phyloP scores from a whole-genome alignment of 2,329 filamentous ascomycete species.

The Penicillium sp. region DNA sequence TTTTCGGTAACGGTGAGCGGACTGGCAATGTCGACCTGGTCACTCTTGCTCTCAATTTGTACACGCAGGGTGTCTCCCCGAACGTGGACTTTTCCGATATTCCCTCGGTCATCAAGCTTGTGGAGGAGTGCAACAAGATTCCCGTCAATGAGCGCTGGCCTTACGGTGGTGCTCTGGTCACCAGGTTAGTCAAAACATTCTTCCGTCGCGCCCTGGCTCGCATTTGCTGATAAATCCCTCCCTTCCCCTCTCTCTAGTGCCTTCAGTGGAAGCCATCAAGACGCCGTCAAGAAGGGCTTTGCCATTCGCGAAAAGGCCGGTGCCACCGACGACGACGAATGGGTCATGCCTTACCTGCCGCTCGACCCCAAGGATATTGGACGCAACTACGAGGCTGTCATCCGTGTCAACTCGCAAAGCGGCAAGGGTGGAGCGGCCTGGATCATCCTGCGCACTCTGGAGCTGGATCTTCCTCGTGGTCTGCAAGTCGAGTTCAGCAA shows the following conservation, averaged over 20 bases:
- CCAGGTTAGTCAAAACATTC: background rate
- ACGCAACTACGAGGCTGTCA: constrained; percentile 94
- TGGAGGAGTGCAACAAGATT: constrained; percentile 92
- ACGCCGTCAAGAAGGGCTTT: constrained; percentile 87
- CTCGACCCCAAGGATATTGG: constrained; percentile 91
- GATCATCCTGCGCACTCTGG: constrained; percentile 83
- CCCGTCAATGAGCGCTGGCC: constrained; percentile 83
- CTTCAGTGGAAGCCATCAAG: constrained; percentile 60
- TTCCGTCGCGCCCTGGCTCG: background rate
- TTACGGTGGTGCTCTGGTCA: constrained; percentile 59
- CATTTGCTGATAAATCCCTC: constrained; percentile 24
- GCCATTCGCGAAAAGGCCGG: constrained; percentile 59
- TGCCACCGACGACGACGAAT: constrained; percentile 58
- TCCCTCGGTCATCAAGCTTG: constrained; percentile 74
- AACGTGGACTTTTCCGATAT: constrained; percentile 89
- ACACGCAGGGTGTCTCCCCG: constrained; percentile 83
- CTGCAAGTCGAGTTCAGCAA: constrained; percentile 87
- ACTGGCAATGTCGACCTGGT: constrained; percentile 95
- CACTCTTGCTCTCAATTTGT: constrained; percentile 85
- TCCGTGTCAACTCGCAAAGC: constrained; percentile 93
- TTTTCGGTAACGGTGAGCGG: constrained; percentile 91
- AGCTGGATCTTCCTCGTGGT: constrained; percentile 86
- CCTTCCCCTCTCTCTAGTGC: constrained; percentile 26
- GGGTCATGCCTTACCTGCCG: constrained; percentile 87
- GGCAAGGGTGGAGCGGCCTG: constrained; percentile 93